Base-by-base conservation (phyloP, 78 protist genomes). In the Bigelowiella natans region DNA sequence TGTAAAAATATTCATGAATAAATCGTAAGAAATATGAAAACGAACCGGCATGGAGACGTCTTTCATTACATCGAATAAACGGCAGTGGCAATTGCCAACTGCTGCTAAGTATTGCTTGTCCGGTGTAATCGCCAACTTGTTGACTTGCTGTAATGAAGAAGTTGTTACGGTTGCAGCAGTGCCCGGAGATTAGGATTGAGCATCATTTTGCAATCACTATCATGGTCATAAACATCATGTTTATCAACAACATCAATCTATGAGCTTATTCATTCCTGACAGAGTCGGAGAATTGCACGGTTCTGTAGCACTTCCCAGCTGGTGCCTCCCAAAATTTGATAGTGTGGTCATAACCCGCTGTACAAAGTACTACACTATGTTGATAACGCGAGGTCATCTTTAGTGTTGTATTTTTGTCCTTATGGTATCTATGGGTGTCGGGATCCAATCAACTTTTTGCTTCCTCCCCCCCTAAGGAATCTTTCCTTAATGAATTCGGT, bases 301-400 rank as follows among this genome's bases (percentile, higher is more conserved):
- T 92, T 18, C 97, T 85, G 88, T 92, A 92, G 94, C 97, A 97
- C 0, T 92, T 89, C 1, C 97, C 98, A 28, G 93, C 84, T 0
- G 95, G 96, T 34, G 98, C 96, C 89, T 97, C 98, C 99, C 99
- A 98, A 93, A 97, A 98, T 84, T 96, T 91, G 38, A 98, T 97
- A 26, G 97, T 95, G 87, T 95, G 98, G 91, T 97, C 99, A 82
- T 97, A 98, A 36, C 97, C 96, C 0, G 98, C 98, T 0, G 98
- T 96, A 39, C 95, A 96, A 26, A 96, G 89, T 11, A 94, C 0
- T 1, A 94, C 94, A 63, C 37, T 83, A 18, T 51, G 73, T 18
- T 51, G 73, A 51, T 51, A 51, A n/a, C n/a, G n/a, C n/a, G n/a
- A n/a, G n/a, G n/a, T n/a, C n/a, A n/a, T n/a, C n/a, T n/a, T n/a